A percentile compares a stretch with the other conserved stretches of the same genome.
These are phyloP conservation scores for Tetrahymena malaccensis DNA, from an alignment of 73 alveolate species.

Conservation along the genomic window DNA sequence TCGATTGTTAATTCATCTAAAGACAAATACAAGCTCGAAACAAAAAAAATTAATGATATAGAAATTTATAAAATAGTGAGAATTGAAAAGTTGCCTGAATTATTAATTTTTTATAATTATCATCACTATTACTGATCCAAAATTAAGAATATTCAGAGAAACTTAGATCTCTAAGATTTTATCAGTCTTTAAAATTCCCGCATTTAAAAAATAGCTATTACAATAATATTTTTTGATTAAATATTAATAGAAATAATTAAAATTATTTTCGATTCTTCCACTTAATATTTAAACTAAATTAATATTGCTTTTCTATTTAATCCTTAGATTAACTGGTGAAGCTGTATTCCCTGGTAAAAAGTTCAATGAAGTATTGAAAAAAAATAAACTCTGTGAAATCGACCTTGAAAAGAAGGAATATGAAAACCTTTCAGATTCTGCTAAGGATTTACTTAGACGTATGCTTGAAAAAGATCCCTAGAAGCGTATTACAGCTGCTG, in stretches of 20 bases:
- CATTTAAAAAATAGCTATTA: too few species aligned
- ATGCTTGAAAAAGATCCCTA: neutral
- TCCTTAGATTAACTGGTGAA: slow-evolving; percentile 16
- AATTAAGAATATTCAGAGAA: too few species aligned
- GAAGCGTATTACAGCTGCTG: neutral
- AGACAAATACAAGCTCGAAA: too few species aligned
- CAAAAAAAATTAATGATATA: neutral
- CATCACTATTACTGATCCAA: neutral
- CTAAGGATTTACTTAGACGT: neutral
- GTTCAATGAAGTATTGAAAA: slow-evolving; percentile 22
- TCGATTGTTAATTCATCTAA: too few species aligned
- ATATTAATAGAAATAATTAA: too few species aligned
- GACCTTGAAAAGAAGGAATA: slow-evolving; percentile 5
- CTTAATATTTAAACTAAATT: neutral
- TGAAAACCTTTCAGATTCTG: neutral
- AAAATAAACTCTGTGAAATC: slow-evolving; percentile 20
- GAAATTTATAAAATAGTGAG: neutral
- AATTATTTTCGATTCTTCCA: too few species aligned
- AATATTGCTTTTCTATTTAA: neutral
- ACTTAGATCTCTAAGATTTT: too few species aligned
- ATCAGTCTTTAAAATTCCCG: too few species aligned
- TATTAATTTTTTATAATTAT: too few species aligned
- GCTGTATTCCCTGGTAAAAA: slow-evolving; percentile 32
- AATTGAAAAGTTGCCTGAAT: neutral
- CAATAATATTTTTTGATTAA: too few species aligned